phyloP scores from a whole-genome alignment of 768 basidiomycete species.

The Leucogyrophana mollusca region DNA sequence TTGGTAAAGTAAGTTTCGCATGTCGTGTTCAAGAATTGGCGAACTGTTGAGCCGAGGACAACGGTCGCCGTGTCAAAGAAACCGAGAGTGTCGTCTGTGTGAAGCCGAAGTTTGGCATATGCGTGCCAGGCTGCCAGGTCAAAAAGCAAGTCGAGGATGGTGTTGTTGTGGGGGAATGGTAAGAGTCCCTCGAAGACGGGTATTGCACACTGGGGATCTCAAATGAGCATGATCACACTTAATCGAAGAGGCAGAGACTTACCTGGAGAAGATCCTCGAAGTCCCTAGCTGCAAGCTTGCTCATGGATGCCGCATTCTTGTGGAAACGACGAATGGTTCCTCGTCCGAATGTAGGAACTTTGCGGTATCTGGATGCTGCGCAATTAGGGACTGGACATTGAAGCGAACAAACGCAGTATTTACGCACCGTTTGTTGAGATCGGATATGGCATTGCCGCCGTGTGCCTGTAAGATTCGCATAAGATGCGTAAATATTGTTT shows the following conservation, averaged over 20 bases:
- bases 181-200: constrained; percentile 40
- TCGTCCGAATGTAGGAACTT: constrained; percentile 9
- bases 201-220: constrained; percentile 26
- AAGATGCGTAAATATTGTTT: constrained; percentile 12
- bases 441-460: not conserved
- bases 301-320: constrained; percentile 3
- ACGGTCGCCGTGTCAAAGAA: constrained; percentile 22
- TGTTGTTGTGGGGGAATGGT: constrained; percentile 17
- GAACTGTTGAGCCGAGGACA: constrained; percentile 18
- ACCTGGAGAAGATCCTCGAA: constrained; percentile 13
- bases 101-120: constrained; percentile 32
- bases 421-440: not conserved
- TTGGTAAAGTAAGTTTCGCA: constrained; percentile 23
- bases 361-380: constrained; percentile 7
- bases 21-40: constrained; percentile 17
- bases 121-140: constrained; percentile 32
- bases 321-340: constrained; percentile 5
- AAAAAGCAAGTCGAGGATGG: constrained; percentile 25
- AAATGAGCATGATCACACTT: not conserved
- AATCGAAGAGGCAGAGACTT: not conserved
- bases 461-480: not conserved
- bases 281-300: constrained; percentile 7
- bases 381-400: not conserved
- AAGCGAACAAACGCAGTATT: not conserved
- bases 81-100: constrained; percentile 20